Base-by-base conservation (phyloP, 805 yeast species). In the Monosporozyma aquatica region DNA sequence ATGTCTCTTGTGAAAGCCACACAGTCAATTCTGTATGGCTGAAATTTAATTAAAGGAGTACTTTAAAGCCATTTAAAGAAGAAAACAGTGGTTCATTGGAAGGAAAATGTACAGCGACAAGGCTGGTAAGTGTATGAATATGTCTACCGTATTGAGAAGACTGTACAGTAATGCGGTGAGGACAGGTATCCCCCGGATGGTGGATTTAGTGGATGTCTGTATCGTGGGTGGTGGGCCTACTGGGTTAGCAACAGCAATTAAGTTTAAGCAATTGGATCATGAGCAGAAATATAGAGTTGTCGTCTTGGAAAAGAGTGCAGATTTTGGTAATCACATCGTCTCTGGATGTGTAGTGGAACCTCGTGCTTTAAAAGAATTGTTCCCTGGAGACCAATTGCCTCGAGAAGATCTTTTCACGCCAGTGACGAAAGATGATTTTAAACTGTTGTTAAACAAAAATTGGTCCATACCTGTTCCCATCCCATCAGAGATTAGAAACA, bases 181-280 rank as follows among this genome's bases (percentile, higher is more conserved):
- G 14, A 17, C 33, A 8, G 17, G 30, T 15, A 37, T 34, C n/a
- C 47, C 46, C 48, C 70, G 97, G 43, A 95, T 84, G 5, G 75
- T 71, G 11, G 98, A 92, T 56, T 75, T 76, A 25, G 96, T 86
- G 11, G 98, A 92, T 61, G 95, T 92, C 18, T 84, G 95, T 55
- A 87, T 92, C 40, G 95, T 92, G 2, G 98, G 98, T 34, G 97
- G 95, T 27, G 98, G 98, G 0, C 97, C 97, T 6, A 94, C 97
- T 1, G 98, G 98, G 3, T 68, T 92, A 40, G 89, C 96, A 1
- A 82, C 98, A 2, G 97, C 97, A 10, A 92, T 92, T 48, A 74
- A 75, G 51, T 68, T 87, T 46, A 92, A 92, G 61, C 96, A 89
- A 59, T 65, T 90, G 27, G 96, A 89, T 56, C 67, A 72, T 42